Conservation (phyloP, 805 yeast genomes). For the Candida koratica region DNA sequence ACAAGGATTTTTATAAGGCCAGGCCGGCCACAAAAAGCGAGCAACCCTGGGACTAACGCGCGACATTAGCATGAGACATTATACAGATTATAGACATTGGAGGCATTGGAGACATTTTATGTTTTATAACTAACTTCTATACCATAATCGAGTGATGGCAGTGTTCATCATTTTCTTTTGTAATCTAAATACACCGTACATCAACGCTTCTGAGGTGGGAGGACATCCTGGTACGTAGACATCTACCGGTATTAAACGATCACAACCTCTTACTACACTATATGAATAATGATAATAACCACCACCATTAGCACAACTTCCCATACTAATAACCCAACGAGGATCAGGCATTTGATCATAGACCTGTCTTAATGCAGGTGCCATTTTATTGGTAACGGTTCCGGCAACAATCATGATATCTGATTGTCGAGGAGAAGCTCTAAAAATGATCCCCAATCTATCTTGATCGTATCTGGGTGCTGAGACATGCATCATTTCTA, state of each 20-base stretch:
- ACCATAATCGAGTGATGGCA: conserved; percentile 81
- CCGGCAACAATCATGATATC: conserved; percentile 93
- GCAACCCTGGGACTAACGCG: too few relatives aligned
- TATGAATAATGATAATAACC: conserved; percentile 89
- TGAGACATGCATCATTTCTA: conserved; percentile 92
- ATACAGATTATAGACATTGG: neutral
- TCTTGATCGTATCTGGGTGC: conserved; percentile 91
- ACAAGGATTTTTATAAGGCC: too few relatives aligned
- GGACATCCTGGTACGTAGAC: conserved; percentile 93
- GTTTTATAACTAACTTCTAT: conserved; percentile 56
- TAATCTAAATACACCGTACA: conserved; percentile 85
- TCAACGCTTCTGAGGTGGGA: conserved; percentile 84
- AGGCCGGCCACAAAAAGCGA: too few relatives aligned
- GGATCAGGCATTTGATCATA: conserved; percentile 95
- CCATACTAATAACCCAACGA: conserved; percentile 92
- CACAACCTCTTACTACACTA: conserved; percentile 87
- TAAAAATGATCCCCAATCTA: conserved; percentile 85
- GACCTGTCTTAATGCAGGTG: conserved; percentile 88
- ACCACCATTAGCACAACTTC: conserved; percentile 92
- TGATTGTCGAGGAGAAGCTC: conserved; percentile 90
- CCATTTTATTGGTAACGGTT: conserved; percentile 88
- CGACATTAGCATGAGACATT: neutral
- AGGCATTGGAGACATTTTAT: conserved; percentile 2
- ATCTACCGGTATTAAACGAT: conserved; percentile 83
- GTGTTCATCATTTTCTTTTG: conserved; percentile 87